Conservation (phyloP, 345 rosid genomes). For the Carallia brachiata region DNA sequence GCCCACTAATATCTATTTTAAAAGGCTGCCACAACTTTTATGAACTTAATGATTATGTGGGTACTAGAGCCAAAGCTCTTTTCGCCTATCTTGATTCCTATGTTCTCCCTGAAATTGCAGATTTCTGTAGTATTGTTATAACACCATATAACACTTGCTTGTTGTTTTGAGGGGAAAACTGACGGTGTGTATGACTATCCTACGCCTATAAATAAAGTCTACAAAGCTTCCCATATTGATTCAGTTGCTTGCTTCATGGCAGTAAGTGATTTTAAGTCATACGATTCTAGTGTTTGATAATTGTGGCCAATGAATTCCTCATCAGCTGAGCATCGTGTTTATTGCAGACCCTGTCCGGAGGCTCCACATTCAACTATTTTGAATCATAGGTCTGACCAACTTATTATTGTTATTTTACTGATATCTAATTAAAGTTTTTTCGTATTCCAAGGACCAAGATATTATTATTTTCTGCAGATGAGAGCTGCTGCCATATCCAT, state of each 20-base stretch:
- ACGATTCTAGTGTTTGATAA: too few species aligned
- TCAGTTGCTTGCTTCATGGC: neutral
- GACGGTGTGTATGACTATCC: neutral
- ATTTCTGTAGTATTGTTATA: neutral
- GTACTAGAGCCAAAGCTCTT: too few species aligned
- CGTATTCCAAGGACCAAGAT: constrained; percentile 9
- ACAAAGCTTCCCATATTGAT: neutral
- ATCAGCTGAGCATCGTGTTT: constrained; percentile 31
- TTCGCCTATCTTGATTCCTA: too few species aligned
- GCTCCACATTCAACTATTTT: constrained; percentile 99
- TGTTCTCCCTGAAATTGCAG: neutral
- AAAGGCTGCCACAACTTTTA: too few species aligned
- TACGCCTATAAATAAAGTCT: neutral
- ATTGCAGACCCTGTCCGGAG: constrained; percentile 84
- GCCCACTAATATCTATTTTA: neutral
- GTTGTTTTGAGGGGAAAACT: neutral
- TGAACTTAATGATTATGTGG: too few species aligned
- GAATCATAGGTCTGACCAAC: constrained; percentile 59
- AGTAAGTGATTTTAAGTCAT: neutral
- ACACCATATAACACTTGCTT: neutral
- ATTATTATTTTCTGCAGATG: constrained; percentile 50
- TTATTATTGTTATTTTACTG: constrained; percentile 7
- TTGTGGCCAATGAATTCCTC: too few species aligned
- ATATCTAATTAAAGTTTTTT: neutral
- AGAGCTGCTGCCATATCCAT: too few species aligned